phyloP scores from a whole-genome alignment of 176 grass and related monocot genomes.

The Zoysia japonica region DNA sequence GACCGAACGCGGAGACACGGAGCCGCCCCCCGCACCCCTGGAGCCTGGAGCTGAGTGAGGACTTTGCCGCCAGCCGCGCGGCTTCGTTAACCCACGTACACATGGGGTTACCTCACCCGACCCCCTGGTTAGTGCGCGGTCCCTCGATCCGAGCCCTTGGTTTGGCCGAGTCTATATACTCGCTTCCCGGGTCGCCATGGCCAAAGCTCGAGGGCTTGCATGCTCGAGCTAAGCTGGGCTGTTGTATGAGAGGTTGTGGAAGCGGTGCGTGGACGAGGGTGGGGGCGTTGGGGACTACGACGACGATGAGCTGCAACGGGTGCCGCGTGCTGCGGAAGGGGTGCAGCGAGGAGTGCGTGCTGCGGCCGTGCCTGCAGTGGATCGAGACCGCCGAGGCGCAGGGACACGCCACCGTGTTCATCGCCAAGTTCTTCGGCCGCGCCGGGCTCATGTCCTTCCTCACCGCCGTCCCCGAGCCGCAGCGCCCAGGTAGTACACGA shows the following conservation, averaged over 20 bases:
- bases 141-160: conserved; percentile 24
- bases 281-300: background rate
- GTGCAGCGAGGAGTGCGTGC: conserved; percentile 83
- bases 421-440: conserved; percentile 97
- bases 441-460: conserved; percentile 95
- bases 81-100: conserved; percentile 26
- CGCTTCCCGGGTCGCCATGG: conserved; percentile 13
- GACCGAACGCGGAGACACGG: conserved; percentile 94
- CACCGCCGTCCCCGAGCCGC: conserved; percentile 67
- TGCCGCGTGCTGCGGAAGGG: conserved; percentile 97
- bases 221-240: background rate
- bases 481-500: conserved; percentile 59
- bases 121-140: background rate
- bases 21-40: conserved; percentile 85
- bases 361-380: conserved; percentile 90
- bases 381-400: conserved; percentile 77
- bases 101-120: conserved; percentile 22
- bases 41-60: conserved; percentile 40
- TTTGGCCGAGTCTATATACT: conserved; percentile 37
- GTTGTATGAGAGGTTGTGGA: conserved; percentile 43
- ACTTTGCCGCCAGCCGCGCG: background rate
- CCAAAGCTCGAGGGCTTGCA: background rate
- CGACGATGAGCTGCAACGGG: conserved; percentile 94
- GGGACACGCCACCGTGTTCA: conserved; percentile 95
- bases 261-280: background rate